Percentiles rank a stretch among this genome's conserved stretches.
These are phyloP conservation scores for Heterobasidion occidentale DNA, from an alignment of 1,284 basidiomycete genomes.

Conservation along the genomic window DNA sequence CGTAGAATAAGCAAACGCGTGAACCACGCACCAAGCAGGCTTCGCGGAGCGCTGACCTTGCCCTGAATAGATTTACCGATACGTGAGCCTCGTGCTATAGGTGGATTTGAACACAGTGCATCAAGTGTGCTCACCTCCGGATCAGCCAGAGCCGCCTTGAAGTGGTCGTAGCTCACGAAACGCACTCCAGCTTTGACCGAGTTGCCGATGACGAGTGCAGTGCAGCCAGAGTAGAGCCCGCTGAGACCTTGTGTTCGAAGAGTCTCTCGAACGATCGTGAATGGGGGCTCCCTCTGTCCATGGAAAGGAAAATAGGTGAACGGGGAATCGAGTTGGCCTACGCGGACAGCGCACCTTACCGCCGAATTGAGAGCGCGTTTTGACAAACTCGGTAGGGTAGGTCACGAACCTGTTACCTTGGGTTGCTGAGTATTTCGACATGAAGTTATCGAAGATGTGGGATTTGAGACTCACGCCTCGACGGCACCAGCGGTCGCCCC, in stretches of 20 bases:
- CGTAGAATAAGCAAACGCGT: background rate
- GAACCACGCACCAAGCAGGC: constrained; percentile 61
- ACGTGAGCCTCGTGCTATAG: background rate
- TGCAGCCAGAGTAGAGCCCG: constrained; percentile 84
- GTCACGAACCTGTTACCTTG: constrained; percentile 56
- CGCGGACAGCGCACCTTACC: constrained; percentile 47
- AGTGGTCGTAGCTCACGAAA: constrained; percentile 92
- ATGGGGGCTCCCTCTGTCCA: constrained; percentile 53
- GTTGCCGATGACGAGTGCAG: constrained; percentile 86
- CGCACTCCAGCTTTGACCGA: constrained; percentile 89
- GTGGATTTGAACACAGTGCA: background rate
- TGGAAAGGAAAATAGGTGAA: background rate
- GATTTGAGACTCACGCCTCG: constrained; percentile 61
- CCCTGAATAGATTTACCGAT: constrained; percentile 44
- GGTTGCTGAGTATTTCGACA: constrained; percentile 20
- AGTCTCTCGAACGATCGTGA: constrained; percentile 66
- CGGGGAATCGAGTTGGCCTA: background rate
- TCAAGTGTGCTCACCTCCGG: constrained; percentile 47
- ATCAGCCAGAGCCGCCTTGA: constrained; percentile 83
- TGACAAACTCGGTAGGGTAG: constrained; percentile 93
- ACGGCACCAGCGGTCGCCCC: constrained; percentile 89
- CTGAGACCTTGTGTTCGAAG: constrained; percentile 62
- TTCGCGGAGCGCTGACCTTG: constrained; percentile 80
- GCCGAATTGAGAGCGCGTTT: constrained; percentile 77
- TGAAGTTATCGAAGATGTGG: background rate